phyloP scores from a whole-genome alignment of 768 basidiomycete genomes.

The Naematelia encephala region DNA sequence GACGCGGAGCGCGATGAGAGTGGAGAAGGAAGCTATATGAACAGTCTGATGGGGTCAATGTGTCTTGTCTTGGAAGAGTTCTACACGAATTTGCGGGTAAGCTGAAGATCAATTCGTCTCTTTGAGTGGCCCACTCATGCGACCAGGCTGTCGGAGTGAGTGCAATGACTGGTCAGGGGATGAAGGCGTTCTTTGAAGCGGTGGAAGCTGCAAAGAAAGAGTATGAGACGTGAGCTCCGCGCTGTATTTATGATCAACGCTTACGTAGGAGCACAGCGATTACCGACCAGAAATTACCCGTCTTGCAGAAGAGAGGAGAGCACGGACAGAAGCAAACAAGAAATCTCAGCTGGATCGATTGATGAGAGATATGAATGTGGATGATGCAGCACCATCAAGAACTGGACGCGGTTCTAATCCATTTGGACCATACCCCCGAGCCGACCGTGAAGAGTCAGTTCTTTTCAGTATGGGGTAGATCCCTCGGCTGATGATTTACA shows the following conservation, averaged over 20 bases:
- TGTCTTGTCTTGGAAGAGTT: slow-evolving; percentile 96
- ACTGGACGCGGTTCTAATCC: slow-evolving; percentile 32
- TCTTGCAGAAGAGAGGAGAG: slow-evolving; percentile 53
- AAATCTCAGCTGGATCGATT: slow-evolving; percentile 46
- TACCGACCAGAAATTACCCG: slow-evolving; percentile 86
- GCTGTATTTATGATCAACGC: background rate
- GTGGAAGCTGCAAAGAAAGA: slow-evolving; percentile 82
- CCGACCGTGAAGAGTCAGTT: slow-evolving; percentile 49
- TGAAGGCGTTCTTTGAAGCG: slow-evolving; percentile 85
- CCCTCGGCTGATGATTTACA: too few species aligned
- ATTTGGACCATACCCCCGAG: slow-evolving; percentile 47
- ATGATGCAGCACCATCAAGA: slow-evolving; percentile 5
- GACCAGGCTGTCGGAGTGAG: slow-evolving; percentile 87
- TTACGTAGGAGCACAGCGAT: slow-evolving; percentile 61
- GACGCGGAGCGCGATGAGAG: slow-evolving; percentile 68
- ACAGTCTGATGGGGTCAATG: slow-evolving; percentile 98
- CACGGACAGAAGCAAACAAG: slow-evolving; percentile 46
- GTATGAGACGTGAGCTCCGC: slow-evolving; percentile 70
- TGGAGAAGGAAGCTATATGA: slow-evolving; percentile 83
- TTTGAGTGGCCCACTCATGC: background rate
- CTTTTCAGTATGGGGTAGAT: too few species aligned
- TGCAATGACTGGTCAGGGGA: slow-evolving; percentile 90
- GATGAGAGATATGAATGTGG: slow-evolving; percentile 51
- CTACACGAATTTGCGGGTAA: slow-evolving; percentile 88
- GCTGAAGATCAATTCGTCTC: slow-evolving; percentile 22